Base-by-base conservation (phyloP, 2,329 filamentous ascomycete genomes). In the Trichoderma asperellum region DNA sequence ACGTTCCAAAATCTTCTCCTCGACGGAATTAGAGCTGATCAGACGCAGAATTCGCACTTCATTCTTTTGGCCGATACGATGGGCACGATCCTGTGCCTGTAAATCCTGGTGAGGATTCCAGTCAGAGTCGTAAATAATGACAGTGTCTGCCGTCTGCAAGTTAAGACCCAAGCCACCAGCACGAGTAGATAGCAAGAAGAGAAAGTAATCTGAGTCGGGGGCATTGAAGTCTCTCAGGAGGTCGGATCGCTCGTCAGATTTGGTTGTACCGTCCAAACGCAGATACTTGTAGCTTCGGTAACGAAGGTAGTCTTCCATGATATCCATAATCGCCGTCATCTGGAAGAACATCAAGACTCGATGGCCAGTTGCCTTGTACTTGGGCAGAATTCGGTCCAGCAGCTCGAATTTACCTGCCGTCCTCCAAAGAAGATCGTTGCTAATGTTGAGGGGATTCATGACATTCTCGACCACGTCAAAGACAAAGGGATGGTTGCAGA, bases 261-360 rank as follows among this genome's bases (percentile, higher is more conserved):
- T 99, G 57, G 96, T 99, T 0, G 94, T 96, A 83, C 96, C 96
- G 77, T 99, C 96, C 70, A 99, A 86, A 78, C 96, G 94, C 73
- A 99, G 86, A 78, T 97, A 99, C 76, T 92, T 87, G 74, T 97
- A 86, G 58, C 91, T 91, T 73, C 93, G 88, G 76, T 93, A 91
- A 4, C 95, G 91, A 72, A 99, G 82, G 79, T 97, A 99, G 79
- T 99, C 96, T 76, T 99, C 96, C 96, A 99, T 98, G 77, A 99
- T 99, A 81, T 99, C 97, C 96, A 99, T 99, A 78, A 99, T 99
- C 71, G 97, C 94, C 4, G 96, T 99, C 96, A 99, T 99, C 80
- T 99, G 96, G 86, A 99, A 99, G 87, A 99, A 99, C 92, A 99
- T 98, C 79, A 99, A 86, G 34, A 98, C 94, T 81, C 96, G 92